A percentile compares a stretch with the other conserved stretches of the same genome.
Evolutionary conservation across 768 basidiomycete species (phyloP).

Genomic region (Strobilomyces echinocephalus): DNA sequence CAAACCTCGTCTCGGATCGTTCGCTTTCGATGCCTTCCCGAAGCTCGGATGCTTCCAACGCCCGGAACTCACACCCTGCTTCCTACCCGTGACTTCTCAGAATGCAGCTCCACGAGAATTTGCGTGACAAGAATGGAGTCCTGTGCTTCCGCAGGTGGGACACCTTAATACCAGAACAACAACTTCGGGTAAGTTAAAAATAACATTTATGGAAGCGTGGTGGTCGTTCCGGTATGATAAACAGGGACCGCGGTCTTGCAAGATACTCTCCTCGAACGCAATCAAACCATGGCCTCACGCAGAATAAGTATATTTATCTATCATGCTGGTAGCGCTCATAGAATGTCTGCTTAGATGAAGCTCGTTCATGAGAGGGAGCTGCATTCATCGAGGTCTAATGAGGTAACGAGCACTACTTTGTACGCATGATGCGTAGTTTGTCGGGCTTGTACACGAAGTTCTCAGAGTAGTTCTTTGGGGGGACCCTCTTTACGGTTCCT

Average conservation of each 20-base stretch:
- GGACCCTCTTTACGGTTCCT: slow-evolving; percentile 58
- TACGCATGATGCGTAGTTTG: slow-evolving; percentile 78
- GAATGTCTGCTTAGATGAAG: neutral
- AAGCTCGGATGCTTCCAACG: too few species aligned
- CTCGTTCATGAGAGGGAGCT: neutral
- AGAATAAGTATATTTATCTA: neutral
- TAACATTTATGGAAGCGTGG: too few species aligned
- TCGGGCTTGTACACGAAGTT: slow-evolving; percentile 82
- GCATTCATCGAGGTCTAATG: slow-evolving; percentile 6
- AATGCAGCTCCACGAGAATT: neutral
- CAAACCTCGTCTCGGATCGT: too few species aligned
- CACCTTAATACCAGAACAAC: neutral
- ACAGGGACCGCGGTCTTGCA: neutral
- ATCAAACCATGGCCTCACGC: neutral
- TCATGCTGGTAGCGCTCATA: neutral
- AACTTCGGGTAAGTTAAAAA: neutral
- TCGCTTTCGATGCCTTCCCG: too few species aligned
- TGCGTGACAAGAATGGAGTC: neutral
- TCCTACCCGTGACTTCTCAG: too few species aligned
- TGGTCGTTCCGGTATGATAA: neutral
- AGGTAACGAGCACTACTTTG: slow-evolving; percentile 64
- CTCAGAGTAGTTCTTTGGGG: slow-evolving; percentile 86
- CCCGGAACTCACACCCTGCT: too few species aligned
- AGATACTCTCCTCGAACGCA: neutral
- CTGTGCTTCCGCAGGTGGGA: neutral